Evolutionary conservation across 2,329 filamentous ascomycete genomes (phyloP).

Genomic region (Aureobasidium sp.): DNA sequence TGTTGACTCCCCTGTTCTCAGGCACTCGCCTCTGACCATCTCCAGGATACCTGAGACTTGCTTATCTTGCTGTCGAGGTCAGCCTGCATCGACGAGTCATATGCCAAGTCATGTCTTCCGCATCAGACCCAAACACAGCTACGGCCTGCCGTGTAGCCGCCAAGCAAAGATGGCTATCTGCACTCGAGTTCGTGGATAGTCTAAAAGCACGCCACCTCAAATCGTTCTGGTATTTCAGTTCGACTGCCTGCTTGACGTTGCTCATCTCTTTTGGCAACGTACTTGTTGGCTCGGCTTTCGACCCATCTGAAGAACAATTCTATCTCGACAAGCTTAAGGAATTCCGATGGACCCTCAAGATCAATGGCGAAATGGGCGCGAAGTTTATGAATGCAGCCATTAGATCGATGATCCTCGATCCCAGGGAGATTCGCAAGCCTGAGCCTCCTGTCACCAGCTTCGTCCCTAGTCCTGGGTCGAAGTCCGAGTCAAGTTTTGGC

Average conservation of each 20-base stretch:
- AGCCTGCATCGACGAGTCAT: slow-evolving; percentile 38
- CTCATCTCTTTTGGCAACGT: slow-evolving; percentile 35
- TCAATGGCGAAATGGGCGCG: slow-evolving; percentile 34
- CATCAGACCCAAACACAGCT: slow-evolving; percentile 26
- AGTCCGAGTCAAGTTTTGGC: neutral
- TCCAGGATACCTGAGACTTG: slow-evolving; percentile 37
- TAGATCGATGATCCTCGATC: slow-evolving; percentile 7
- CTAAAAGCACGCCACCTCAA: slow-evolving; percentile 38
- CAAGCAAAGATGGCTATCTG: slow-evolving; percentile 34
- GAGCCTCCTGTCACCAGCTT: neutral
- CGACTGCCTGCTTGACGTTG: slow-evolving; percentile 36
- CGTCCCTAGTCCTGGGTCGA: neutral
- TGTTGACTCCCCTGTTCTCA: neutral
- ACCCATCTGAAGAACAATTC: slow-evolving; percentile 27
- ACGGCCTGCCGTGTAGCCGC: slow-evolving; percentile 36
- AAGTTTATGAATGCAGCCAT: slow-evolving; percentile 36
- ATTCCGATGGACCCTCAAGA: slow-evolving; percentile 35
- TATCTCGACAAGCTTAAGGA: slow-evolving; percentile 33
- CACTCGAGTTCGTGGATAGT: slow-evolving; percentile 38
- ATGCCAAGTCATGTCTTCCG: slow-evolving; percentile 17
- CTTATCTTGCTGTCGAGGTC: slow-evolving; percentile 40
- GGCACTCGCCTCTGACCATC: neutral
- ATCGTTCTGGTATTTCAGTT: slow-evolving; percentile 41
- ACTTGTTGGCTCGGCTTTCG: slow-evolving; percentile 29
- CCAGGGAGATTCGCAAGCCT: neutral